phyloP scores from a whole-genome alignment of 805 yeast species.

The Lipomyces orientalis region DNA sequence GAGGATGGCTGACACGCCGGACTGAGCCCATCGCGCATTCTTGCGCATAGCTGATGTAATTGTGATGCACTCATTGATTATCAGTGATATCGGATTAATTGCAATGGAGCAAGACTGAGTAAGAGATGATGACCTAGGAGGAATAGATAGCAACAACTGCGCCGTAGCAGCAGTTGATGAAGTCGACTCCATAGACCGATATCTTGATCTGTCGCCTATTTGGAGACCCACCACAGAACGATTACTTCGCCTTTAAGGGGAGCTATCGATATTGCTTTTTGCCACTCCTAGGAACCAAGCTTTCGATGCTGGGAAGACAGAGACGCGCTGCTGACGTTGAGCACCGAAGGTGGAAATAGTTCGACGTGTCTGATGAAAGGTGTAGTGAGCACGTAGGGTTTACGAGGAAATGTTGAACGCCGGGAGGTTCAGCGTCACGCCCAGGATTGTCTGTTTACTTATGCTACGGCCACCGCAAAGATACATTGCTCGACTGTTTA shows the following conservation, averaged over 20 bases:
- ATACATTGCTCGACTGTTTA: too few species aligned
- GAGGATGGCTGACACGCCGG: slow-evolving; percentile 84
- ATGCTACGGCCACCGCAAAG: too few species aligned
- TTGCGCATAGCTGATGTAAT: slow-evolving; percentile 90
- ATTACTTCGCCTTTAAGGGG: neutral
- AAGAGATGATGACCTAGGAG: slow-evolving; percentile 34
- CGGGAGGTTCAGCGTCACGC: too few species aligned
- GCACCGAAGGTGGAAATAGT: neutral
- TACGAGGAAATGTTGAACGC: neutral
- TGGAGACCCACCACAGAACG: neutral
- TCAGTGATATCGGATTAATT: slow-evolving; percentile 78
- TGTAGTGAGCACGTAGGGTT: too few species aligned
- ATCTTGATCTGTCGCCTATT: neutral
- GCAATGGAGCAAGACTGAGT: slow-evolving; percentile 46
- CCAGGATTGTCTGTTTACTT: too few species aligned
- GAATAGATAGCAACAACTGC: slow-evolving; percentile 11
- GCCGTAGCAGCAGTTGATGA: neutral
- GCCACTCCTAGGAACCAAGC: neutral
- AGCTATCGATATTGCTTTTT: too few species aligned
- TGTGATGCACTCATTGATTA: slow-evolving; percentile 85
- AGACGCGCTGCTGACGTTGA: neutral
- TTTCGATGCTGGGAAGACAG: neutral
- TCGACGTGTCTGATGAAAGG: neutral
- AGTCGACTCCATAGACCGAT: slow-evolving; percentile 1
- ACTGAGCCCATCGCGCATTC: slow-evolving; percentile 73